Conservation (phyloP, 441 rosid species). For the Populus hybrid region DNA sequence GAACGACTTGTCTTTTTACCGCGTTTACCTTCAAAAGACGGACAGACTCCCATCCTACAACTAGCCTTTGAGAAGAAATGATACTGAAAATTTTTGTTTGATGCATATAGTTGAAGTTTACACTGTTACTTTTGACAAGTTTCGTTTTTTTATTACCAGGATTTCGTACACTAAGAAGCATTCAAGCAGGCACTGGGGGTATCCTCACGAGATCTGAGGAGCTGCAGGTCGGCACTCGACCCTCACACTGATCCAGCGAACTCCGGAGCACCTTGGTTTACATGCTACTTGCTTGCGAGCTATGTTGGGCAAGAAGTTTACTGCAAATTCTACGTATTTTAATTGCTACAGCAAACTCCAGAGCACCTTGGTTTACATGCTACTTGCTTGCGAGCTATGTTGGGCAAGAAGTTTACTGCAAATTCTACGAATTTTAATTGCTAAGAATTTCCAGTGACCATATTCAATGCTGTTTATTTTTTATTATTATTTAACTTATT, state of each 20-base stretch:
- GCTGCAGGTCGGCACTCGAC: neutral
- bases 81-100: neutral
- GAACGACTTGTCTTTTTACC: neutral
- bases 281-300: no score
- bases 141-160: neutral
- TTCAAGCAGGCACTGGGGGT: neutral
- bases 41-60: no score
- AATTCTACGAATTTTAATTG: neutral
- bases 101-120: neutral
- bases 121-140: no score
- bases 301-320: no score
- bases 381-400: neutral
- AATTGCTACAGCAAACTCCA: no score
- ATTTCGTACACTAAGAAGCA: neutral
- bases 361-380: neutral
- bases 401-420: neutral
- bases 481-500: no score
- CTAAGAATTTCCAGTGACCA: neutral
- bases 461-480: neutral
- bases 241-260: neutral
- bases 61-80: neutral
- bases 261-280: no score
- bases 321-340: no score
- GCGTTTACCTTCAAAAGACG: neutral
- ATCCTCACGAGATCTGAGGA: neutral